Evolutionary conservation across 257 asterid genomes (phyloP).

Genomic region (Solanum dulcamara): DNA sequence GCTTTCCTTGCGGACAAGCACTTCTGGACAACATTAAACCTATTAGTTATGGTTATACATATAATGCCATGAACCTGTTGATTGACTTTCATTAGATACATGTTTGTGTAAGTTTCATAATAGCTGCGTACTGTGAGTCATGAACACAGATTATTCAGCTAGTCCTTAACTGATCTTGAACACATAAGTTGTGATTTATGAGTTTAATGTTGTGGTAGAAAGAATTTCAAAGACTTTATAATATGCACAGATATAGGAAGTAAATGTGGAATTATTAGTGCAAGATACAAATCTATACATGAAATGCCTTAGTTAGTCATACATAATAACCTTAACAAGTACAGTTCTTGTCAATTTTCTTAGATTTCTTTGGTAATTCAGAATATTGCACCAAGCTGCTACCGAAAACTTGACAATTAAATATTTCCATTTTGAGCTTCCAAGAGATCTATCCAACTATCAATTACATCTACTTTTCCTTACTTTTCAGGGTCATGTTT

Average conservation of each 20-base stretch:
- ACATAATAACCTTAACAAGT: not conserved
- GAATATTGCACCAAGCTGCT: not conserved
- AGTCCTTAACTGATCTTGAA: not conserved
- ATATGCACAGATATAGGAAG: not conserved
- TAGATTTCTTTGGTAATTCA: not conserved
- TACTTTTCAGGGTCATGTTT: not conserved
- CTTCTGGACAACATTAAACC: not conserved
- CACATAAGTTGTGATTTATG: not conserved
- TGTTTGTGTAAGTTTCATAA: not conserved
- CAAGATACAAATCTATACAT: not conserved
- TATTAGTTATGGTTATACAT: not conserved
- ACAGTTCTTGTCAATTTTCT: not conserved
- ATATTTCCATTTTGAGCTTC: not conserved
- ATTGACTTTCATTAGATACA: not conserved
- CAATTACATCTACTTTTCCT: not conserved
- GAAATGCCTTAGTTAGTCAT: not conserved
- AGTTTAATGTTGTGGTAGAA: not conserved
- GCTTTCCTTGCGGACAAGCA: not conserved
- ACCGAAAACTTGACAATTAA: not conserved
- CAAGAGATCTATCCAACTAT: not conserved
- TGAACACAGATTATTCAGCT: not conserved
- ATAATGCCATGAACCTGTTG: not conserved
- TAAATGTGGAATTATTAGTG: not conserved
- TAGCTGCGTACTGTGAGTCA: not conserved
- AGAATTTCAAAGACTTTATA: not conserved